Evolutionary conservation across 108 stramenopile genomes (phyloP), one percentile per base, ranked within the genome.

Genomic region (Pseudonitzschia delicatissima): DNA sequence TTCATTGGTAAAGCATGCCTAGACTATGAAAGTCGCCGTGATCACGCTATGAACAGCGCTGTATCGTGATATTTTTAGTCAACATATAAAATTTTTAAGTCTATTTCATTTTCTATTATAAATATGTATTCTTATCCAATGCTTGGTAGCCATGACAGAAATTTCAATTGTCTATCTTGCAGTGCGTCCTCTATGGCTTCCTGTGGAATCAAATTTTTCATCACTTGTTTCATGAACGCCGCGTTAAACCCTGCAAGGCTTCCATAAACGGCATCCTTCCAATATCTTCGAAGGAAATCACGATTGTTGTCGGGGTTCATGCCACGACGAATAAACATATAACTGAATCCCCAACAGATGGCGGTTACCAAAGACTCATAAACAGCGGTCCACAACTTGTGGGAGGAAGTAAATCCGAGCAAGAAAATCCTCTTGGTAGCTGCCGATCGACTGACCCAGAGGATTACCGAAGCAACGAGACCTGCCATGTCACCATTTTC

Each of bases 231-330:
- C 87, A 94, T 82, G 62, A 94, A 94, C 2, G 88, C 82, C 18
- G 89, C 93, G 60, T 94, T 94, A 64, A 94, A 94, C 8, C 93
- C 93, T 15, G 93, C 93, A 65, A 94, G 60, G 77, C 87, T 88
- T 33, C 93, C 93, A 64, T 94, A 94, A 4, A 94, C 85, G 5
- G 90, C 90, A 77, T 94, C 93, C 62, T 94, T 94, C 93, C 93
- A 94, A 58, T 88, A 94, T 66, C 85, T 90, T 53, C 81, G 80
- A 9, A 91, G 47, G 66, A 89, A 87, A 12, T 83, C 73, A 25
- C 64, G 69, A 58, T 84, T 74, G 13, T 90, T 94, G 40, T 94
- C 90, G 28, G 93, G 93, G 67, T 94, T 94, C 77, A 94, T 68
- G 11, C 88, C 93, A 1, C 93, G 68, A 3, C 90, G 82, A 71